A percentile compares a stretch with the other conserved stretches of the same genome.
These are phyloP conservation scores for Telopea speciosissima DNA, from an alignment of 177 flowering plant species.

Conservation along the genomic window DNA sequence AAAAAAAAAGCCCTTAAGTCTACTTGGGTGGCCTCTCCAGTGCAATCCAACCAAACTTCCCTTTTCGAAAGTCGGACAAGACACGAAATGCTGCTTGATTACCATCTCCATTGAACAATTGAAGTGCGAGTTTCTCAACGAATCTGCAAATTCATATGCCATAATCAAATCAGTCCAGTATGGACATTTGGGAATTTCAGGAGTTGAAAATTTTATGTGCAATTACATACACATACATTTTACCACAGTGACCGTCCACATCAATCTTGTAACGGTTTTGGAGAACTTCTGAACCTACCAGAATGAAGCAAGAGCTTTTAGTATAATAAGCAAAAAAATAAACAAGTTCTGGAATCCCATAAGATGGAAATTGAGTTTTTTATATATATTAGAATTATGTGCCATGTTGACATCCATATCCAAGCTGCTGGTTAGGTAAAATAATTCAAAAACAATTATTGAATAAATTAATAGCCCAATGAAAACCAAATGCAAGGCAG, in stretches of 20 bases:
- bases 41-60: constrained; percentile 86
- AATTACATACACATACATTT: constrained; percentile 46
- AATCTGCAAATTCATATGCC: constrained; percentile 44
- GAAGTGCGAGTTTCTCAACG: constrained; percentile 60
- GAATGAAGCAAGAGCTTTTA: constrained; percentile 9
- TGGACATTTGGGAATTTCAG: background rate
- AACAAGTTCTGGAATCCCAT: background rate
- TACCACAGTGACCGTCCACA: constrained; percentile 61
- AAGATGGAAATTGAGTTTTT: background rate
- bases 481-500: background rate
- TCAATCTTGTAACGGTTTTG: constrained; percentile 66
- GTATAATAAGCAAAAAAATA: background rate
- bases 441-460: background rate
- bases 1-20: background rate
- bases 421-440: background rate
- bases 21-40: constrained; percentile 82
- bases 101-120: constrained; percentile 73
- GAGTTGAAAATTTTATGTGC: background rate
- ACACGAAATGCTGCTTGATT: constrained; percentile 88
- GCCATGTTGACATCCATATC: background rate
- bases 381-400: background rate
- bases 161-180: constrained; percentile 3
- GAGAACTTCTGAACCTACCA: constrained; percentile 56
- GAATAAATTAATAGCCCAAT: background rate
- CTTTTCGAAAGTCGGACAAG: constrained; percentile 83